Base-by-base conservation (phyloP, 2,329 filamentous ascomycete species). In the Diaporthe velutina region DNA sequence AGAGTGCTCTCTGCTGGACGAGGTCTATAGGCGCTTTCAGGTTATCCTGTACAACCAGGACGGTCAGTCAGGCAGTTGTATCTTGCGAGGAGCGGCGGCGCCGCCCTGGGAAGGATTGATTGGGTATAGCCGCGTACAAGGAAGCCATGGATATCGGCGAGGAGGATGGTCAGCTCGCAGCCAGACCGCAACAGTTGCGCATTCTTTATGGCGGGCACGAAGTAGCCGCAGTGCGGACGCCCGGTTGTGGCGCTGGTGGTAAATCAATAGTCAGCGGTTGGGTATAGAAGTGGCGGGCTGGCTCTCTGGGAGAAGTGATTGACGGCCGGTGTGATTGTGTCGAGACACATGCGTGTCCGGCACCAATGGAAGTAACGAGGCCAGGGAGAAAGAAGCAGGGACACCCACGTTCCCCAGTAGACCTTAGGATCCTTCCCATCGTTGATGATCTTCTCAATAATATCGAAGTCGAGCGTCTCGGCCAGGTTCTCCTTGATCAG, bases 21-120 rank as follows among this genome's bases (percentile, higher is more conserved):
- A 98, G 91, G 82, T 98, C 95, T 75, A 98, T 90, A 1, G 96
- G 95, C 0, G 95, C 94, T 84, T 97, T 98, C 81, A 94, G 89
- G 84, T 94, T 94, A 73, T 76, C 75, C 73, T 74, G 67, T 50
- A 12, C n/a, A n/a, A 22, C 40, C 6, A 42, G 25, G 30, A n/a
- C 38, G 61, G 50, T 45, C 35, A 61, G 28, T 74, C 45, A 45
- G 50, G 42, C 52, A 58, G 42, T 55, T 48, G 66, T 64, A 19
- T 66, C 8, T 57, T n/a, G 85, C 95, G 96, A 92, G 85, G 95
- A 95, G 78, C 91, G 94, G 83, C 91, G 89, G 77, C 40, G 48
- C 73, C 90, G 88, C 74, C 86, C 50, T 19, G 40, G 45, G 42
- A 19, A 4, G 38, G 7, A 30, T 7, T 30, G 38, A n/a, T 9